A percentile compares a stretch with the other conserved stretches of the same genome.
Conservation (phyloP, 108 stramenopile species). For the Stephanodiscus triporus region DNA sequence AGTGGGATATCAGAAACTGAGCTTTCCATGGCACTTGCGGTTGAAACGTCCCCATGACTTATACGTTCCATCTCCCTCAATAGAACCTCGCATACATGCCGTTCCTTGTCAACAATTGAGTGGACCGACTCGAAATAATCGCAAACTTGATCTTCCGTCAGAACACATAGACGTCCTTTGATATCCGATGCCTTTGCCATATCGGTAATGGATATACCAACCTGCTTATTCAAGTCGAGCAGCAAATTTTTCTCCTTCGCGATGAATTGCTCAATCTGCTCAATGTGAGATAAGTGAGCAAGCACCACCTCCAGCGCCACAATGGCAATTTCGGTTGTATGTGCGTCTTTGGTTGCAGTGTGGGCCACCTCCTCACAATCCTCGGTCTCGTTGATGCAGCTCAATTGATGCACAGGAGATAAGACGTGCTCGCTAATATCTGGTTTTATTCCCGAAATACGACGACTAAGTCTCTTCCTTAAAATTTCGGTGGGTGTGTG, state of each 20-base stretch:
- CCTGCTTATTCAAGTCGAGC: slow-evolving; percentile 64
- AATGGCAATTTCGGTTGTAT: slow-evolving; percentile 33
- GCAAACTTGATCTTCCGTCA: slow-evolving; percentile 79
- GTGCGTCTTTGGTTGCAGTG: slow-evolving; percentile 1
- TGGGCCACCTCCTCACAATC: slow-evolving; percentile 12
- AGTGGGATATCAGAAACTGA: not conserved
- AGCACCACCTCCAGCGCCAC: slow-evolving; percentile 59
- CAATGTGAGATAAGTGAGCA: slow-evolving; percentile 73
- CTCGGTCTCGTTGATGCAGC: slow-evolving; percentile 44
- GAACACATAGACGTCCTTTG: slow-evolving; percentile 15
- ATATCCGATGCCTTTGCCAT: slow-evolving; percentile 30
- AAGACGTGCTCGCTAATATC: not conserved
- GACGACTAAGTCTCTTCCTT: slow-evolving; percentile 36
- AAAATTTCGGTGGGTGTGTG: slow-evolving; percentile 21
- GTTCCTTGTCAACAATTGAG: slow-evolving; percentile 68
- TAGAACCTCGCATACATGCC: slow-evolving; percentile 48
- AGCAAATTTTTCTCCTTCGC: slow-evolving; percentile 80
- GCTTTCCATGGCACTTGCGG: not conserved
- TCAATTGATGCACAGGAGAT: slow-evolving; percentile 28
- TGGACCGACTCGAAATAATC: slow-evolving; percentile 85
- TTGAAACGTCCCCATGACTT: slow-evolving; percentile 31
- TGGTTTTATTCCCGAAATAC: slow-evolving; percentile 34
- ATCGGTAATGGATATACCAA: slow-evolving; percentile 48
- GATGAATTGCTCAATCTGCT: slow-evolving; percentile 71
- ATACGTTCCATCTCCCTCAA: slow-evolving; percentile 78